phyloP scores from a whole-genome alignment of 176 grass and related monocot genomes.

The Tillandsia fasciculata region DNA sequence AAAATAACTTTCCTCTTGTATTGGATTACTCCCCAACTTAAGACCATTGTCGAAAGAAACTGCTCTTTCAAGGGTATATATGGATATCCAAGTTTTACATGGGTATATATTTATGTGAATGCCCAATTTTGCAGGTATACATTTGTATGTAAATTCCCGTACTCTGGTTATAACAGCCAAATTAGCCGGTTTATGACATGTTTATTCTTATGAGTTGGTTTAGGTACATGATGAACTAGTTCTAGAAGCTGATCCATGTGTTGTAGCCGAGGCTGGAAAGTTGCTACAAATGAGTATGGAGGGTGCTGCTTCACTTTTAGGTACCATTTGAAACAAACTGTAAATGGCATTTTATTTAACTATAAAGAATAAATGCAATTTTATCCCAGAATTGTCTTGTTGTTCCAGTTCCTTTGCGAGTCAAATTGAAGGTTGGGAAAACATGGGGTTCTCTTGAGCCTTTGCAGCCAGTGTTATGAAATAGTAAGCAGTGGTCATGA shows the following conservation, averaged over 20 bases:
- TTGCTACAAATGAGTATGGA: constrained; percentile 78
- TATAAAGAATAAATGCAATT: neutral
- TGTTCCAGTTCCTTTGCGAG: constrained; percentile 67
- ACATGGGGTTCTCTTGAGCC: constrained; percentile 93
- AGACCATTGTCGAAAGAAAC: no score
- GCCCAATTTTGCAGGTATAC: neutral
- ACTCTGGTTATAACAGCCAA: neutral
- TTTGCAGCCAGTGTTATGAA: constrained; percentile 17
- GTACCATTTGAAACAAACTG: constrained; percentile 24
- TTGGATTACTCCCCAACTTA: no score
- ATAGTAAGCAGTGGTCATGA: neutral
- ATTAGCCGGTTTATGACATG: neutral
- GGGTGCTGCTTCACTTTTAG: constrained; percentile 64
- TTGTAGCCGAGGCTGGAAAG: constrained; percentile 46
- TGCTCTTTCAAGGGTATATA: no score
- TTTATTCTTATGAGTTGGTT: constrained; percentile 2
- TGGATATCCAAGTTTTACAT: no score
- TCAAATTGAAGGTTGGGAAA: constrained; percentile 77
- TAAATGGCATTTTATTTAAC: constrained; percentile 3
- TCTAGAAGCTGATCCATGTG: constrained; percentile 54
- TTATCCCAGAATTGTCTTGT: constrained; percentile 18
- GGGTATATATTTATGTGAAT: neutral
- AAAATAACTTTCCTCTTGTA: no score
- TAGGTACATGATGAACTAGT: constrained; percentile 97
- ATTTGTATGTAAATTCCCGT: neutral